Evolutionary conservation across 1,284 basidiomycete genomes (phyloP), one percentile per base, ranked within the genome.

Genomic region (Mycosarcoma mackinlayi): DNA sequence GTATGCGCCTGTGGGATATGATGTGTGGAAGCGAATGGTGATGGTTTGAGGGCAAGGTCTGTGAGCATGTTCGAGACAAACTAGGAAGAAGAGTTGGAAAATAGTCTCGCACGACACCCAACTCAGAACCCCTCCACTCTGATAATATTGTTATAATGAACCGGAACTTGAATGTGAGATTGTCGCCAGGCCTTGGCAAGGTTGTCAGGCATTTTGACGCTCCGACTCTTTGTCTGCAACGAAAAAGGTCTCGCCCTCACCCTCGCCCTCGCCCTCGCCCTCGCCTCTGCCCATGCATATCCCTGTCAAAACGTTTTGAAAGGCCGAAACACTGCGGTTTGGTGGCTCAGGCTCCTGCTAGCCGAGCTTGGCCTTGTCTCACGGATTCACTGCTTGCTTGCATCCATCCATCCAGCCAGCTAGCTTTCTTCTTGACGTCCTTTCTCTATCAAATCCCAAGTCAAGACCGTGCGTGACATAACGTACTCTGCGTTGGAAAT

Each of bases 31-130:
- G 3, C 24, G 28, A 14, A 21, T 11, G 37, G 24, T 13, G 37
- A 11, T 4, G 21, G 18, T 24, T 30, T 19, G 37, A 38, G 30
- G 35, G 13, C 25, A 37, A 23, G 28, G n/a, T n/a, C n/a, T n/a
- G n/a, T n/a, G n/a, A n/a, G n/a, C n/a, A n/a, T n/a, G n/a, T n/a
- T n/a, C n/a, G n/a, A n/a, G n/a, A n/a, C n/a, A n/a, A n/a, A n/a
- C n/a, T n/a, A n/a, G n/a, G n/a, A n/a, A n/a, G n/a, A n/a, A n/a
- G n/a, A n/a, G n/a, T n/a, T n/a, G n/a, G n/a, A 41, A 31, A 61
- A 52, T 35, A 47, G 35, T 63, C 48, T 63, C 61, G 61, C 54
- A 57, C 61, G 61, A 63, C 61, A 63, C 48, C 33, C n/a, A n/a
- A n/a, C n/a, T n/a, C n/a, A n/a, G n/a, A 3, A n/a, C 5, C 47